Conservation (phyloP, 352 stramenopile genomes). For the Phytophthora boehmeriae region DNA sequence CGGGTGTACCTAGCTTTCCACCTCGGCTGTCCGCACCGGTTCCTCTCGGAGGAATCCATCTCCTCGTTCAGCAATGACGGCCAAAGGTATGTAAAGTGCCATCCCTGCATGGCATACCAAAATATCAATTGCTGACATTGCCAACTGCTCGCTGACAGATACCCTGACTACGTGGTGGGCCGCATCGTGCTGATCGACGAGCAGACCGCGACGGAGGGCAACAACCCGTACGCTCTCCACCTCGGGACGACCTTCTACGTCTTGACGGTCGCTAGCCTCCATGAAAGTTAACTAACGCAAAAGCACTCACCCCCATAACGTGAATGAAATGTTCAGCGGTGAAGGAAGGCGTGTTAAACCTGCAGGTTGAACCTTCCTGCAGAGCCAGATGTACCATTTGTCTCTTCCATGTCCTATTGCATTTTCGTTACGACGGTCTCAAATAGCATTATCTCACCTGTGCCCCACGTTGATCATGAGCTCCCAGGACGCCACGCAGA, state of each 20-base stretch:
- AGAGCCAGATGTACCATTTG: slow-evolving; percentile 28
- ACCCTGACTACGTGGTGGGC: slow-evolving; percentile 88
- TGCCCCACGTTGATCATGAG: slow-evolving; percentile 25
- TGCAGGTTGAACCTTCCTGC: slow-evolving; percentile 26
- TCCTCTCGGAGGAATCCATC: slow-evolving; percentile 89
- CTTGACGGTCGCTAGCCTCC: slow-evolving; percentile 82
- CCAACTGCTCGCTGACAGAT: slow-evolving; percentile 43
- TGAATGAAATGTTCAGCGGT: slow-evolving; percentile 40
- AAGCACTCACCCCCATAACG: slow-evolving; percentile 23
- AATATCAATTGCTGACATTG: slow-evolving; percentile 5
- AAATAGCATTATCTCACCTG: slow-evolving; percentile 3
- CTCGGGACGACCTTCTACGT: slow-evolving; percentile 88
- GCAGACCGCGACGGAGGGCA: slow-evolving; percentile 73
- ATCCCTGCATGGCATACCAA: background rate
- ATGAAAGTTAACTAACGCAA: slow-evolving; percentile 68
- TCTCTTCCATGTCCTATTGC: slow-evolving; percentile 1
- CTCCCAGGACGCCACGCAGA: slow-evolving; percentile 16
- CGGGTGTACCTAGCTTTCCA: slow-evolving; percentile 89
- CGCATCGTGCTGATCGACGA: slow-evolving; percentile 90
- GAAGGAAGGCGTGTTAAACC: slow-evolving; percentile 13
- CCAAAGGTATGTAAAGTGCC: slow-evolving; percentile 54
- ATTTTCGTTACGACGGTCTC: slow-evolving; percentile 13
- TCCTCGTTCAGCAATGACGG: slow-evolving; percentile 85
- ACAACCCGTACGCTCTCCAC: slow-evolving; percentile 84
- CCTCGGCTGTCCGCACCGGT: slow-evolving; percentile 83